phyloP scores from a whole-genome alignment of 495 filamentous ascomycete genomes.

The Acidomyces sp. region DNA sequence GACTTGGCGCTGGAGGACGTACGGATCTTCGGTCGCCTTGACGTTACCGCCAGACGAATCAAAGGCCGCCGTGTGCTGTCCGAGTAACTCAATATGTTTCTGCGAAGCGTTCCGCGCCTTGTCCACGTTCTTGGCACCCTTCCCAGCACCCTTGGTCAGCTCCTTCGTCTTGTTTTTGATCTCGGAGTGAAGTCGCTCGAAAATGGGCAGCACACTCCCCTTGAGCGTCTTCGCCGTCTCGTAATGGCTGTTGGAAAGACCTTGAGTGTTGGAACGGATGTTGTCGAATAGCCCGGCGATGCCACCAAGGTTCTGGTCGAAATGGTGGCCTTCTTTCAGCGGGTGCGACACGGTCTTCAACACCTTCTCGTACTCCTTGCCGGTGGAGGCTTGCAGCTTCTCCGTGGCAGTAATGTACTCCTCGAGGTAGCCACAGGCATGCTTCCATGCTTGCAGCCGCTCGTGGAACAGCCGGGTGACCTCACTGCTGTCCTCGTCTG shows the following conservation, averaged over 20 bases:
- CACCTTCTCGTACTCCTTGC: conserved; percentile 91
- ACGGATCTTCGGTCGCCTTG: conserved; percentile 65
- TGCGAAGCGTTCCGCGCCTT: conserved; percentile 78
- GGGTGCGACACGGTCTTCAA: conserved; percentile 85
- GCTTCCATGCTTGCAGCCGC: conserved; percentile 87
- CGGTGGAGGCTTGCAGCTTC: conserved; percentile 67
- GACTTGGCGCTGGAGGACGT: conserved; percentile 70
- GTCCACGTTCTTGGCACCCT: conserved; percentile 76
- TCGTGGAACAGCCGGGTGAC: conserved; percentile 62
- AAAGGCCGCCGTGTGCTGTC: conserved; percentile 63
- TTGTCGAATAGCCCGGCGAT: conserved; percentile 85
- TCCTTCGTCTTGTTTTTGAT: conserved; percentile 93
- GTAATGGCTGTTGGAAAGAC: conserved; percentile 68
- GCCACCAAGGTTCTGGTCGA: conserved; percentile 73
- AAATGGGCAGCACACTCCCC: conserved; percentile 65
- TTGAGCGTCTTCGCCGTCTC: conserved; percentile 84
- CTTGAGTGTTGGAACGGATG: conserved; percentile 82
- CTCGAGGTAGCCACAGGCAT: conserved; percentile 79
- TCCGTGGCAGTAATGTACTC: conserved; percentile 74
- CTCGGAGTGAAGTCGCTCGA: conserved; percentile 84
- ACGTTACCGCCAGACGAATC: conserved; percentile 57
- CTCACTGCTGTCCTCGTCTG: conserved; percentile 65
- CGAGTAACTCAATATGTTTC: conserved; percentile 90
- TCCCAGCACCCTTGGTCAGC: conserved; percentile 67
- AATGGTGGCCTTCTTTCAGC: conserved; percentile 76